A percentile compares a stretch with the other conserved stretches of the same genome.
Conservation (phyloP, 2,329 filamentous ascomycete species). For the Cladophialophora psammophila region DNA sequence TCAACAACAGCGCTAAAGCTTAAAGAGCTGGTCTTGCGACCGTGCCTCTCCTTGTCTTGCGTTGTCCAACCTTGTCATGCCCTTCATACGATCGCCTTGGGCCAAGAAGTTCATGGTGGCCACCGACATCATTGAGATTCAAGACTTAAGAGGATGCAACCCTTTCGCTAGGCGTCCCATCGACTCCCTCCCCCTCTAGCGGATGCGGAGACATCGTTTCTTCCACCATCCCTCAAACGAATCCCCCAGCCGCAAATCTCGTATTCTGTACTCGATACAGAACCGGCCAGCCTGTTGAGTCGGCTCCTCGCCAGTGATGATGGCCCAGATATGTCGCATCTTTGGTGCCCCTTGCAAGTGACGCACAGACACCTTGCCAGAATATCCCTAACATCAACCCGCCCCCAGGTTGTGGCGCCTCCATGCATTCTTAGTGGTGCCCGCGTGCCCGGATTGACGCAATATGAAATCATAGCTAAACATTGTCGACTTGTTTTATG, state of each 20-base stretch:
- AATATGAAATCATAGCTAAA: slow-evolving; percentile 2
- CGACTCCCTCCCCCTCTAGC: background rate
- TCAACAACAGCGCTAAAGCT: background rate
- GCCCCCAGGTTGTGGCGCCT: slow-evolving; percentile 13
- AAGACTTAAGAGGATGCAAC: background rate
- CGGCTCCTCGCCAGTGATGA: background rate
- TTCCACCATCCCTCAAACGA: no score
- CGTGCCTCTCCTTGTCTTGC: background rate
- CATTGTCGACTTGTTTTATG: background rate
- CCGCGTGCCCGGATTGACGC: slow-evolving; percentile 7
- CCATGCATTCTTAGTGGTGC: slow-evolving; percentile 5
- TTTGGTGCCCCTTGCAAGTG: background rate
- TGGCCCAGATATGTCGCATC: background rate
- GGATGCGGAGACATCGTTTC: no score
- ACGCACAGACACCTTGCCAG: background rate
- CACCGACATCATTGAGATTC: slow-evolving; percentile 15
- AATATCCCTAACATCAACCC: slow-evolving; percentile 6
- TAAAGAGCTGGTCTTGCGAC: background rate
- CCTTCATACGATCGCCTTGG: background rate
- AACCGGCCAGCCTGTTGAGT: background rate
- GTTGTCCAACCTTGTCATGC: no score
- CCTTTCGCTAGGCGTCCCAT: background rate
- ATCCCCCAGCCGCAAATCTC: no score
- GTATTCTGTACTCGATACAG: no score
- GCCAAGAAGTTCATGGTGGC: slow-evolving; percentile 9